Conservation (phyloP, 2,329 filamentous ascomycete genomes). For the Trichophyton rubrum region DNA sequence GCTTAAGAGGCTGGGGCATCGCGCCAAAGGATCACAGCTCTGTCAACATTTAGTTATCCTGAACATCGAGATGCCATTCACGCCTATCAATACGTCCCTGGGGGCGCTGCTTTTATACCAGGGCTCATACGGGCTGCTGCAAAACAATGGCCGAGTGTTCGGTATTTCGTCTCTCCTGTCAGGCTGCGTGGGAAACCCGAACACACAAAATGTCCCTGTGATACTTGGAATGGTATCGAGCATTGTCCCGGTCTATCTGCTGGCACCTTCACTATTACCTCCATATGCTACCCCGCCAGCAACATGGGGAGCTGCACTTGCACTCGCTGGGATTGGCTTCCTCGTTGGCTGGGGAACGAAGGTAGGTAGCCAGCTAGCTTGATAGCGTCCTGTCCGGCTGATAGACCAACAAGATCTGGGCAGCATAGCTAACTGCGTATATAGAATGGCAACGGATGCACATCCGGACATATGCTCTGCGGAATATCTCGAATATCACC, state of each 20-base stretch:
- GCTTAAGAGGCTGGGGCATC: neutral
- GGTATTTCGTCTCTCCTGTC: conserved; percentile 39
- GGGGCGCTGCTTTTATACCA: conserved; percentile 41
- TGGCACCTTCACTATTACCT: conserved; percentile 36
- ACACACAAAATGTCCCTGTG: conserved; percentile 32
- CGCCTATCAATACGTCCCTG: conserved; percentile 39
- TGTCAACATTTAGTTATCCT: neutral
- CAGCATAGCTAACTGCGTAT: neutral
- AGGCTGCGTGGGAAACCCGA: conserved; percentile 30
- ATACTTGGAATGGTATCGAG: conserved; percentile 37
- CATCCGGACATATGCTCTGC: conserved; percentile 45
- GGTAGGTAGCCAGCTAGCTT: conserved; percentile 30
- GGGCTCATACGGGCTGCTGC: conserved; percentile 37
- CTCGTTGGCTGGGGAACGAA: conserved; percentile 43
- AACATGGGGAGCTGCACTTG: conserved; percentile 24
- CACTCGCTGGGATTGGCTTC: conserved; percentile 32
- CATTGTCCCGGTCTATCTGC: conserved; percentile 28
- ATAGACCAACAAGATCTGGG: neutral
- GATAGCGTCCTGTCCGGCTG: neutral
- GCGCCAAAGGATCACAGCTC: neutral
- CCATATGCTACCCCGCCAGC: conserved; percentile 28
- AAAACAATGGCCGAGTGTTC: conserved; percentile 41
- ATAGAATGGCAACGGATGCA: conserved; percentile 39
- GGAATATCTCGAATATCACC: conserved; percentile 39
- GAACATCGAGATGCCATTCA: conserved; percentile 26